Evolutionary conservation across 257 asterid genomes (phyloP), one percentile per base, ranked within the genome.

Genomic region (Ilex aquifolium): DNA sequence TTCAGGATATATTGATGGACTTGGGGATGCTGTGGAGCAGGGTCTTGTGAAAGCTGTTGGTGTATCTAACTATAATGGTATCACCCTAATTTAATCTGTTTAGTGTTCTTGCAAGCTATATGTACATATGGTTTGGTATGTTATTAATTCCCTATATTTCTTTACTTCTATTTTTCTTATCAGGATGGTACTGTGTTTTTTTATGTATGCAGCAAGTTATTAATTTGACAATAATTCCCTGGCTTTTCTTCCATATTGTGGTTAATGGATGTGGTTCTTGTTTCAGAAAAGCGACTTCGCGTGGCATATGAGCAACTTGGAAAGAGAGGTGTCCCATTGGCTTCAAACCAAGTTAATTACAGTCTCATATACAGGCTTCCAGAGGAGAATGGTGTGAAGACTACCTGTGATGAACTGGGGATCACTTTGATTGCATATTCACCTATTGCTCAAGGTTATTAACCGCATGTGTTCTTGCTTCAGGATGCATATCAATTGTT

Each of bases 41-140:
- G 97, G 97, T 51, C 97, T 89, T 48, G 95, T 92, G 66, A 92
- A 87, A 77, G 93, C 98, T 56, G 96, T 89, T 46, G 97, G 98
- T 40, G 98, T 92, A 31, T 85, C 95, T 29, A 92, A 92, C 74
- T 92, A 91, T 36, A 83, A 77, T 62, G 95, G 98, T 88, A 78
- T 14, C 27, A 2, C 42, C 42, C n/a, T 46, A 10, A 46, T 46
- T 46, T 46, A 7, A 14, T 5, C n/a, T 11, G 4, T 46, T 46
- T 11, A 46, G 1, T 46, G 52, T 46, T 46, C 12, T 4, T 10
- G n/a, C 52, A 46, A 46, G 52, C 3, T 46, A 46, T 3, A 10
- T 46, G 3, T 2, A 46, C 5, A 36, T 36, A 36, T 36, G 8
- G 7, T 36, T 36, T 36, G 5, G 5, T 4, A 36, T 36, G 8